Conservation (phyloP, 2,329 filamentous ascomycete species). For the Colletotrichum abscissum region DNA sequence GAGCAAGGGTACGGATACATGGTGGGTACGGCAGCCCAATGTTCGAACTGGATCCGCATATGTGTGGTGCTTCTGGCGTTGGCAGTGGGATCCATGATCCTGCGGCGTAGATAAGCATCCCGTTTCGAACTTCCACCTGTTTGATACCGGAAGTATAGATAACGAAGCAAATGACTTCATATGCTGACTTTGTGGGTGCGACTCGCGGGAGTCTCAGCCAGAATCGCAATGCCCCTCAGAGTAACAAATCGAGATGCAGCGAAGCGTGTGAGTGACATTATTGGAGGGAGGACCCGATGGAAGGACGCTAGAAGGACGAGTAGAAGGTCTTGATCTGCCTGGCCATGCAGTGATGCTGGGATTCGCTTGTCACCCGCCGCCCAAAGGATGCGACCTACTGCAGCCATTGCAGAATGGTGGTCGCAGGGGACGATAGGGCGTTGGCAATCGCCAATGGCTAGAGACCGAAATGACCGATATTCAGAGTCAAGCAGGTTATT, state of each 20-base stretch:
- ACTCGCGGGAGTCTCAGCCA: slow-evolving; percentile 24
- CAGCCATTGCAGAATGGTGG: neutral
- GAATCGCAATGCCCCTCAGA: slow-evolving; percentile 1
- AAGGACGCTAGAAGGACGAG: slow-evolving; percentile 28
- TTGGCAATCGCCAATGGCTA: neutral
- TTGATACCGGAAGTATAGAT: slow-evolving; percentile 26
- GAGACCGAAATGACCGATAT: neutral
- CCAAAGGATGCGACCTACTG: neutral
- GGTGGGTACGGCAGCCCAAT: neutral
- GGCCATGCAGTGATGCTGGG: neutral
- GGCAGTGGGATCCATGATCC: neutral
- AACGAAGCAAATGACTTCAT: slow-evolving; percentile 11
- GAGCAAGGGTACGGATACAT: neutral
- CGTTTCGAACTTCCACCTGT: slow-evolving; percentile 10
- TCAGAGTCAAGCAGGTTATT: neutral
- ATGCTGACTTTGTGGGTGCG: slow-evolving; percentile 4
- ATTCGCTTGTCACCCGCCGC: slow-evolving; percentile 15
- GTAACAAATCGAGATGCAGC: slow-evolving; percentile 15
- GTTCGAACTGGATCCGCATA: slow-evolving; percentile 4
- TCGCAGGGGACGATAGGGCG: neutral
- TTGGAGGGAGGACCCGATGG: slow-evolving; percentile 3
- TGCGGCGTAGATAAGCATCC: slow-evolving; percentile 27
- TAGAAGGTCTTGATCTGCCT: slow-evolving; percentile 14
- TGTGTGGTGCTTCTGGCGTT: slow-evolving; percentile 8
- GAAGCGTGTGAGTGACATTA: neutral